phyloP scores from a whole-genome alignment of 164 flowering plant genomes.

The Nymphaea colorata region DNA sequence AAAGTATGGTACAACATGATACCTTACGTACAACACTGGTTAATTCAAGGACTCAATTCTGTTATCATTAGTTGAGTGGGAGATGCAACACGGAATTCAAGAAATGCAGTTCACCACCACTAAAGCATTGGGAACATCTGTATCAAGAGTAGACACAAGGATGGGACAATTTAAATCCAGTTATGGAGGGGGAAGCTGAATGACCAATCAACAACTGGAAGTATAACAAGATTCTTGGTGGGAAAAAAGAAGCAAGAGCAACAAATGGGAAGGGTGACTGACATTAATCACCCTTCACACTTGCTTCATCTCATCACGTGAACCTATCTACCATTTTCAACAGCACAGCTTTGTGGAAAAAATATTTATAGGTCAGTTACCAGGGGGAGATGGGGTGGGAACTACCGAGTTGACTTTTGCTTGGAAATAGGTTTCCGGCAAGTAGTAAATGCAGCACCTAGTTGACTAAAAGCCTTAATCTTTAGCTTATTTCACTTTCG shows the following conservation, averaged over 20 bases:
- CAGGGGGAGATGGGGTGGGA: too few relatives aligned
- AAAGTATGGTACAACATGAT: too few relatives aligned
- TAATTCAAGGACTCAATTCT: not conserved
- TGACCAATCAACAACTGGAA: not conserved
- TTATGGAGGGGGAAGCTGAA: not conserved
- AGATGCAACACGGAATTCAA: not conserved
- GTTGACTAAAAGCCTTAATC: too few relatives aligned
- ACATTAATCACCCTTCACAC: not conserved
- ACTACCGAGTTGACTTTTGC: too few relatives aligned
- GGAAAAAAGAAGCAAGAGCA: not conserved
- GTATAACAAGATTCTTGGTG: not conserved
- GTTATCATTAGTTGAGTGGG: not conserved
- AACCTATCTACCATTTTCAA: too few relatives aligned
- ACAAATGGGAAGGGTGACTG: not conserved
- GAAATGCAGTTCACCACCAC: not conserved
- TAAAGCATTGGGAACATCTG: not conserved
- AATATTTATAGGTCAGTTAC: too few relatives aligned
- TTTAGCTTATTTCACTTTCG: too few relatives aligned
- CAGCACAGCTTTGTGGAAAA: too few relatives aligned
- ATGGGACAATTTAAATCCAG: not conserved
- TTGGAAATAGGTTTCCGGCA: too few relatives aligned
- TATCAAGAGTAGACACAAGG: not conserved
- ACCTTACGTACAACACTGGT: too few relatives aligned
- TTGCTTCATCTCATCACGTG: too few relatives aligned
- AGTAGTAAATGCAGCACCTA: too few relatives aligned